These are phyloP conservation scores for Penicillium sp. DNA, from an alignment of 2,329 filamentous ascomycete genomes.

Conservation along the genomic window DNA sequence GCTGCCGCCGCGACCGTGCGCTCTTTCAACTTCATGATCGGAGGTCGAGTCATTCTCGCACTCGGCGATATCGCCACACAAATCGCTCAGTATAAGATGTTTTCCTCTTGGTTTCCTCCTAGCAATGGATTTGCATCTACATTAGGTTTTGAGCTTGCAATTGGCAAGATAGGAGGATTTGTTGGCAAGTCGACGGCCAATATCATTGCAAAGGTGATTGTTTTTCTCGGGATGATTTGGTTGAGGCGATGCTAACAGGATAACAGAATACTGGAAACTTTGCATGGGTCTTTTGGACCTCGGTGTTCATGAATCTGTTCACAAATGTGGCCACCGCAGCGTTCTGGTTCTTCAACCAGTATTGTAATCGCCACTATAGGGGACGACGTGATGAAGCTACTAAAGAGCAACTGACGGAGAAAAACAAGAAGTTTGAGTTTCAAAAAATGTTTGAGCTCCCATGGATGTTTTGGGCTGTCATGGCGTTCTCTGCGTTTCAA, in stretches of 20 bases:
- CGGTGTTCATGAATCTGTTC: conserved; percentile 65
- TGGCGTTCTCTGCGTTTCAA: conserved; percentile 58
- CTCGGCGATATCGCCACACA: conserved; percentile 64
- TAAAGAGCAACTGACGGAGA: conserved; percentile 59
- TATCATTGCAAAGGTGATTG: conserved; percentile 50
- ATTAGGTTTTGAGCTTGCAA: conserved; percentile 58
- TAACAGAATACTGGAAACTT: conserved; percentile 57
- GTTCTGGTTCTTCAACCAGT: conserved; percentile 58
- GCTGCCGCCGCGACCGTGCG: conserved; percentile 57
- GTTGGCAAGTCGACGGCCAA: conserved; percentile 61
- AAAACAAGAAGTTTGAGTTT: conserved; percentile 57
- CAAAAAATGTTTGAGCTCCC: conserved; percentile 57
- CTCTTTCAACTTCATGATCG: conserved; percentile 61
- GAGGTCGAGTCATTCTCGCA: conserved; percentile 54
- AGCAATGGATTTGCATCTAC: conserved; percentile 62
- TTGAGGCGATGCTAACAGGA: neutral
- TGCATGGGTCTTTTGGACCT: conserved; percentile 61
- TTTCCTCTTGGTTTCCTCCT: conserved; percentile 63
- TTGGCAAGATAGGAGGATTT: conserved; percentile 61
- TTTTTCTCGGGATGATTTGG: neutral
- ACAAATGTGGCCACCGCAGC: conserved; percentile 55
- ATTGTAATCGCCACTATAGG: conserved; percentile 49
- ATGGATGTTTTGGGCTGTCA: conserved; percentile 59
- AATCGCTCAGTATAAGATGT: conserved; percentile 64
- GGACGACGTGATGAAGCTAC: conserved; percentile 55